phyloP scores from a whole-genome alignment of 179 eudicot species.

The Gypsophila paniculata region DNA sequence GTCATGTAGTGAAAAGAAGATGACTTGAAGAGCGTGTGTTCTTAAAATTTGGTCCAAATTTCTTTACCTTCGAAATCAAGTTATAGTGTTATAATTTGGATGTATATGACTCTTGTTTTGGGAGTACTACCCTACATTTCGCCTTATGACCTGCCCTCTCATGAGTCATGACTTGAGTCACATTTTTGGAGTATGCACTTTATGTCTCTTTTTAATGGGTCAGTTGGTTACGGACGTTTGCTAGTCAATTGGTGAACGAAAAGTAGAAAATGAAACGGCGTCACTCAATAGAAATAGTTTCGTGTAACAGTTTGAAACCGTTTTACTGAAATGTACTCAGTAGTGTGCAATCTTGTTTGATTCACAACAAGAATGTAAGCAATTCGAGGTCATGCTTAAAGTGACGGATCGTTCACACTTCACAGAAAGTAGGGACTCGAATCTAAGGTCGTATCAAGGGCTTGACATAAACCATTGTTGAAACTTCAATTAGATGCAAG shows the following conservation, averaged over 20 bases:
- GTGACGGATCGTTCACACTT: too few species aligned
- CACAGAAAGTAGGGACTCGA: too few species aligned
- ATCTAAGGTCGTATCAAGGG: too few species aligned
- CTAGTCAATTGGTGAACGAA: not conserved
- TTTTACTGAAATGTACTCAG: too few species aligned
- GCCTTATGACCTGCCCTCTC: conserved; percentile 1
- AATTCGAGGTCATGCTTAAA: too few species aligned
- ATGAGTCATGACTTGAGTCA: not conserved
- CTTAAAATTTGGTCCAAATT: conserved; percentile 19
- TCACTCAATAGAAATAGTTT: too few species aligned
- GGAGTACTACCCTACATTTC: conserved; percentile 7
- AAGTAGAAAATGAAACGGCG: too few species aligned
- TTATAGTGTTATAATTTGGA: conserved; percentile 11
- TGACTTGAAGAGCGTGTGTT: conserved; percentile 10
- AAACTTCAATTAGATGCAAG: too few species aligned
- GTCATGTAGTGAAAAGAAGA: conserved; percentile 14
- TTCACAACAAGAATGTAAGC: too few species aligned
- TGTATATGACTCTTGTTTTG: conserved; percentile 19
- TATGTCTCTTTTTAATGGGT: not conserved
- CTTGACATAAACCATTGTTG: too few species aligned
- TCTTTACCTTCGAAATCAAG: conserved; percentile 13
- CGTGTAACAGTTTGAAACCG: too few species aligned
- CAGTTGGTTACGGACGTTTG: not conserved
- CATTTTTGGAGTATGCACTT: not conserved
- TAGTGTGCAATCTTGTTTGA: too few species aligned